A percentile compares a stretch with the other conserved stretches of the same genome.
Evolutionary conservation across 2,329 filamentous ascomycete genomes (phyloP).

Genomic region (Chaetomiaceae sp.): DNA sequence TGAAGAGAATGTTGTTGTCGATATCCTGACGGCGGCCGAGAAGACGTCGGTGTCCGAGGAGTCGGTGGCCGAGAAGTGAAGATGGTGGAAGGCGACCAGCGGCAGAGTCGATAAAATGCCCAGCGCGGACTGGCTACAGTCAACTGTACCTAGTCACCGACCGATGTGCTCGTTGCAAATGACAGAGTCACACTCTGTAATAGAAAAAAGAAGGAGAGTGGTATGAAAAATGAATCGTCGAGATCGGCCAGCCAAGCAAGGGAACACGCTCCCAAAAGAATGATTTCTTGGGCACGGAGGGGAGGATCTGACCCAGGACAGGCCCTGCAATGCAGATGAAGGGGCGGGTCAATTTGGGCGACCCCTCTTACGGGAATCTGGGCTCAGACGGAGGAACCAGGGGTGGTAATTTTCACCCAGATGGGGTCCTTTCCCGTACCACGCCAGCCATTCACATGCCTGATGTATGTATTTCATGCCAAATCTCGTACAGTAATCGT

Average conservation of each 20-base stretch:
- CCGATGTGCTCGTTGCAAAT: neutral
- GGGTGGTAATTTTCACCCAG: conserved; percentile 3
- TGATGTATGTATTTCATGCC: no score
- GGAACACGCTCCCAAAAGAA: conserved; percentile 4
- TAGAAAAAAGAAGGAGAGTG: conserved; percentile 4
- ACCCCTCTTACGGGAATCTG: neutral
- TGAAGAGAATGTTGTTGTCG: conserved; percentile 9
- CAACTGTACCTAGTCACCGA: neutral
- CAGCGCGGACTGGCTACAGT: neutral
- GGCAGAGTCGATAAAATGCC: neutral
- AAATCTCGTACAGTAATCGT: no score
- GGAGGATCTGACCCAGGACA: conserved; percentile 14
- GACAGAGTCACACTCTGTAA: neutral
- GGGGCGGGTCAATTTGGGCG: conserved; percentile 10
- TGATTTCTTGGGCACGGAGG: neutral
- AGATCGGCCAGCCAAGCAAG: conserved; percentile 1
- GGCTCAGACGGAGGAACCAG: neutral
- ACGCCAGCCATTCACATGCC: conserved; percentile 7
- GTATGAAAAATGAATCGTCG: neutral
- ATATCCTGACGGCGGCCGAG: neutral
- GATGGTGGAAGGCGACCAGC: conserved; percentile 9
- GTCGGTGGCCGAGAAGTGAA: neutral
- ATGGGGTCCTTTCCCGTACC: neutral
- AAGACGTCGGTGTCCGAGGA: conserved; percentile 1
- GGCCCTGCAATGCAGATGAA: conserved; percentile 14